Evolutionary conservation across 1,284 basidiomycete species (phyloP), one percentile per base, ranked within the genome.

Genomic region (Tausonia pullulans): DNA sequence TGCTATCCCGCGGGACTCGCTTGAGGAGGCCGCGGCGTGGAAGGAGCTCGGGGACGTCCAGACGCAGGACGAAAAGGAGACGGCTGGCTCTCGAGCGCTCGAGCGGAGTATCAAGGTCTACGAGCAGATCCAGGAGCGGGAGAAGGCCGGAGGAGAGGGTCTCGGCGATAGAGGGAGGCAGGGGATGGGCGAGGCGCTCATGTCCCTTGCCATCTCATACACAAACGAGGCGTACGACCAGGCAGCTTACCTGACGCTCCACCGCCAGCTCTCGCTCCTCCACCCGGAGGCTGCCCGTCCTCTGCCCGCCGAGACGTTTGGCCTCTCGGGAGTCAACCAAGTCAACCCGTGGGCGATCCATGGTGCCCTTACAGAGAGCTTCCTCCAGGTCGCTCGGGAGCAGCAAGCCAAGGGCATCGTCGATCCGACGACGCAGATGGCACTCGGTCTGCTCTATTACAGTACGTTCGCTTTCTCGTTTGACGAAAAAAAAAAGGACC

Each of bases 191-290:
- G 83, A 82, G 60, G 88, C 91, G 68, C 86, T 94, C 84, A 79
- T 93, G 91, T 90, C 90, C 4, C 82, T 98, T 16, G 94, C 96
- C 3, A 95, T 98, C 69, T 92, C 91, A 4, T 98, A 92, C 76
- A 97, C 94, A 58, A 99, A 99, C 74, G 96, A 99, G 78, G 86
- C 86, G 0, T 88, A 87, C 72, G 95, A 98, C 71, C 81, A 87
- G 6, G 92, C 87, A 2, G 89, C 95, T 2, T 85, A 97, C 72
- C 79, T 86, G 1, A 93, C 88, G 77, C 82, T 99, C 40, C 83
- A 96, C 66, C 86, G 87, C 60, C 98, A 93, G 87, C 80, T 98
- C 57, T 78, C 79, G 60, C 82, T 87, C 44, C 83, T 86, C 39
- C 91, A 90, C 75, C 93, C 94, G 0, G 77, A 78, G 1, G 78